Evolutionary conservation across 2,329 filamentous ascomycete genomes (phyloP).

Genomic region (Colletotrichum trifolii): DNA sequence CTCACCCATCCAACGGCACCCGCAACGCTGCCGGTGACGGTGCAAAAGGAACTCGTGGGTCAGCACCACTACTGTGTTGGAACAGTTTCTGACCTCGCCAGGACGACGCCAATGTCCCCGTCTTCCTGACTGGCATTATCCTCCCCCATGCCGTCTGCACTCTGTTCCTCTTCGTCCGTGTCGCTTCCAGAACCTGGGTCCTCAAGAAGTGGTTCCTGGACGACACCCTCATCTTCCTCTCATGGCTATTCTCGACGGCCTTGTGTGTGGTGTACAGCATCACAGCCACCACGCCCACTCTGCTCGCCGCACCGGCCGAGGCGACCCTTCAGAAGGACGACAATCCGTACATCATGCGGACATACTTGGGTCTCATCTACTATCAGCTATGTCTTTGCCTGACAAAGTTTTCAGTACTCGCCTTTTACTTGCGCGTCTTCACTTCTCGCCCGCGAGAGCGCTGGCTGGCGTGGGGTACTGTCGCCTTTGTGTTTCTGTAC

Average conservation of each 20-base stretch:
- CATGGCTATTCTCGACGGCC: conserved; percentile 46
- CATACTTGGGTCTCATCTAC: conserved; percentile 48
- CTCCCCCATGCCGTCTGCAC: conserved; percentile 48
- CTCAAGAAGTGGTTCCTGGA: conserved; percentile 48
- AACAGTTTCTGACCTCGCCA: background rate
- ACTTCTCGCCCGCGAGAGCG: conserved; percentile 46
- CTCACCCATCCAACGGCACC: conserved; percentile 11
- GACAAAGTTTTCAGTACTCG: conserved; percentile 52
- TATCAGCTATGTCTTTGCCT: conserved; percentile 52
- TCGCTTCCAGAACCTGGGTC: conserved; percentile 43
- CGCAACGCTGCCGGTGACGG: background rate
- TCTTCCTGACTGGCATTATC: conserved; percentile 45
- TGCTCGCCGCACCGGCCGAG: conserved; percentile 34
- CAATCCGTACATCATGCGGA: conserved; percentile 44
- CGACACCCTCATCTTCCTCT: conserved; percentile 46
- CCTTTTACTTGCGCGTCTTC: conserved; percentile 53
- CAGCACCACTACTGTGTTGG: background rate
- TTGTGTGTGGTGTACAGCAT: conserved; percentile 47
- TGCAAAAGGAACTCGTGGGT: conserved; percentile 23
- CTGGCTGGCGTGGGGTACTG: conserved; percentile 46
- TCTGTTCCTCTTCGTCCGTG: conserved; percentile 43
- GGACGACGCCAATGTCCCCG: conserved; percentile 38
- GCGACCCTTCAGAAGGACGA: conserved; percentile 23
- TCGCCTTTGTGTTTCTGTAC: conserved; percentile 48
- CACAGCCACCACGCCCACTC: conserved; percentile 40